These are phyloP conservation scores for Scheffersomyces lignicola DNA, from an alignment of 1,139 yeast genomes.

Conservation along the genomic window DNA sequence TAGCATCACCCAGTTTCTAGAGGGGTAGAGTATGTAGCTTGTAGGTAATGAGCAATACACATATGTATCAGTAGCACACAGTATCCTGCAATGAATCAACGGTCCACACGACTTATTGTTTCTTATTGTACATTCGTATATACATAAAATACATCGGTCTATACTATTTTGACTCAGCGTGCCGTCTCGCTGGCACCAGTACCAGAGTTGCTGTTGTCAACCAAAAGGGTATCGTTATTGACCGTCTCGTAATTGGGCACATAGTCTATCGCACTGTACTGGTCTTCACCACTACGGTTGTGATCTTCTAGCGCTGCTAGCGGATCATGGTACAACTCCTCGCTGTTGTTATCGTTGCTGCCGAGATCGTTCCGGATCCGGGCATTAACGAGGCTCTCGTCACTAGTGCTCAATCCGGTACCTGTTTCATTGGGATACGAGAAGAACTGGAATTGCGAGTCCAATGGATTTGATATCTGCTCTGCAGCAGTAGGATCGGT, in stretches of 20 bases:
- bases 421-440: not conserved
- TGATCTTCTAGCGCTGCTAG: not conserved
- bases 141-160: no score
- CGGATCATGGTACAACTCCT: conserved; percentile 13
- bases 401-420: conserved; percentile 4
- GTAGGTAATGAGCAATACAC: no score
- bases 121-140: no score
- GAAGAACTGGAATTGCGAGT: conserved; percentile 5
- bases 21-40: no score
- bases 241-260: conserved; percentile 41
- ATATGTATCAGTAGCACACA: no score
- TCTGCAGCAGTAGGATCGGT: no score
- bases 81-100: no score
- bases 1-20: conserved; percentile 15
- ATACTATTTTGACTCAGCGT: no score
- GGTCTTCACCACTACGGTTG: conserved; percentile 13
- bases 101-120: no score
- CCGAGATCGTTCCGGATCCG: not conserved
- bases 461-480: not conserved
- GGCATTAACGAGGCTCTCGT: conserved; percentile 10
- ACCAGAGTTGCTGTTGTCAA: conserved; percentile 7
- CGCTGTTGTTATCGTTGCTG: conserved; percentile 3
- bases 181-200: conserved; percentile 8
- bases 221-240: conserved; percentile 25
- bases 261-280: conserved; percentile 28